Percentiles rank a stretch among this genome's conserved stretches.
Conservation (phyloP, 2,329 filamentous ascomycete species). For the Acarospora socialis region DNA sequence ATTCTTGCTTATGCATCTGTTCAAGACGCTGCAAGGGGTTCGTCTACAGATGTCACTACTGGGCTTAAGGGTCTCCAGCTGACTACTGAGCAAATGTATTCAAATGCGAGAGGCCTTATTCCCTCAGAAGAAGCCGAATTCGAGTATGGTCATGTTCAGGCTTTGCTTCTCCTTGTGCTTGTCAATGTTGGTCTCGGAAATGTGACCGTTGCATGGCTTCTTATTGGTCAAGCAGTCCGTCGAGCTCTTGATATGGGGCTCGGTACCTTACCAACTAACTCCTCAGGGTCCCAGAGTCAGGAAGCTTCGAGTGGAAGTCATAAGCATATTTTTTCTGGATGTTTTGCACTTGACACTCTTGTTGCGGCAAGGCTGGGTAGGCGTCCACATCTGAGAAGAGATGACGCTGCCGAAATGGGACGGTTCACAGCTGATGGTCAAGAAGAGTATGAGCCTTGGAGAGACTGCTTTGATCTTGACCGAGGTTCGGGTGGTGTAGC, state of each 20-base stretch:
- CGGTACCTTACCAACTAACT: constrained; percentile 14
- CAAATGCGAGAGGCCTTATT: constrained; percentile 23
- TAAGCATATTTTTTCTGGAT: constrained; percentile 35
- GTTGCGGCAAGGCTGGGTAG: constrained; percentile 34
- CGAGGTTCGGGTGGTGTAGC: too few relatives aligned
- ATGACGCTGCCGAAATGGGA: too few relatives aligned
- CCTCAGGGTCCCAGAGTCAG: constrained; percentile 17
- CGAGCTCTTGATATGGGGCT: constrained; percentile 29
- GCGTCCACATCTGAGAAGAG: constrained; percentile 29
- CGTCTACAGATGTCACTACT: constrained; percentile 1
- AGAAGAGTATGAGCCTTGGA: too few relatives aligned
- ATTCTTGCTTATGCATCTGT: constrained; percentile 29
- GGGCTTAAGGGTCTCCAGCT: constrained; percentile 13
- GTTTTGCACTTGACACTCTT: constrained; percentile 39
- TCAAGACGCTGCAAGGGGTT: constrained; percentile 17
- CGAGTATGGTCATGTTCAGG: constrained; percentile 30
- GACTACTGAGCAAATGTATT: constrained; percentile 22
- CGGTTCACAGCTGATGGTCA: too few relatives aligned
- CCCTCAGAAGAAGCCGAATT: constrained; percentile 27
- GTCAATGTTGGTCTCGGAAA: constrained; percentile 34
- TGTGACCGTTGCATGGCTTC: constrained; percentile 38
- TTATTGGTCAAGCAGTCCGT: constrained; percentile 38
- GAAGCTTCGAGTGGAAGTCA: constrained; percentile 22
- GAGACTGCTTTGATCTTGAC: too few relatives aligned
- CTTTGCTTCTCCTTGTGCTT: constrained; percentile 32